A percentile compares a stretch with the other conserved stretches of the same genome.
Evolutionary conservation across 805 yeast species (phyloP).

Genomic region (Candida silvicultrix): DNA sequence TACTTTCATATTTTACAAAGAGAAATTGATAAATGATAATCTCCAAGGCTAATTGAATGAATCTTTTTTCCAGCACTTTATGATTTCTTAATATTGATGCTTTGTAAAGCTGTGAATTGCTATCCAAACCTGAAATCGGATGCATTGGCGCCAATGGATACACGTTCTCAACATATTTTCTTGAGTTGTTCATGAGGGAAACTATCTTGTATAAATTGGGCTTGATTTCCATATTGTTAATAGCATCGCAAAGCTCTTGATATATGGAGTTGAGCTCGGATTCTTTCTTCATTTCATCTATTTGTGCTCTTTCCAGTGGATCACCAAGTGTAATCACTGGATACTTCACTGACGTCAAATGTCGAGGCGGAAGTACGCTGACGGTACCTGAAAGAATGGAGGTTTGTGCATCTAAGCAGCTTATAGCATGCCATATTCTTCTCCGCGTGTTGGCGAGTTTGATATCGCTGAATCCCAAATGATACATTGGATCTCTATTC

Average conservation of each 20-base stretch:
- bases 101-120: background rate
- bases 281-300: background rate
- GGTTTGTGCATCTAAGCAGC: background rate
- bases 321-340: background rate
- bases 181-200: background rate
- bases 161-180: background rate
- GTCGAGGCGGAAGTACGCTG: background rate
- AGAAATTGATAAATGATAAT: background rate
- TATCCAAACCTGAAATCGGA: background rate
- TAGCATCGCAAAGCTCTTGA: background rate
- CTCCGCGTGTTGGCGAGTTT: background rate
- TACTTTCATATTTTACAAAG: background rate
- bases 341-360: background rate
- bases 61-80: background rate
- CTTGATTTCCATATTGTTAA: background rate
- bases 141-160: background rate
- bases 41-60: background rate
- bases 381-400: background rate
- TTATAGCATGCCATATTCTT: conserved; percentile 1
- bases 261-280: background rate
- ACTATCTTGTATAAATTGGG: background rate
- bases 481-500: conserved; percentile 3
- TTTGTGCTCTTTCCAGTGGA: background rate
- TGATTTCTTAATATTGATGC: background rate
- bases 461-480: background rate